A percentile compares a stretch with the other conserved stretches of the same genome.
Conservation (phyloP, 805 yeast genomes). For the Saccharomycopsis guyanensis region DNA sequence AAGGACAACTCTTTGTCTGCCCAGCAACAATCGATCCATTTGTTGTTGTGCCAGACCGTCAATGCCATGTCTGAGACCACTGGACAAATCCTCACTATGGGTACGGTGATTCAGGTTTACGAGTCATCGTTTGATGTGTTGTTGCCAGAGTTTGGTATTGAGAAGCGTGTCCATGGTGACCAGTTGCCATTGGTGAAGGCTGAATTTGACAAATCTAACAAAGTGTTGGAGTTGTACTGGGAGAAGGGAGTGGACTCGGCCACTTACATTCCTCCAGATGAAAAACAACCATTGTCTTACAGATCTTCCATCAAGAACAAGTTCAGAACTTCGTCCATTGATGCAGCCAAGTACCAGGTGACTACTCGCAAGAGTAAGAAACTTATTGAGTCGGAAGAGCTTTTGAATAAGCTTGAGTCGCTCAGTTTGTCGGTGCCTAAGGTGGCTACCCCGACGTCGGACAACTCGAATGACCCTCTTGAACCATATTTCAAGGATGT, state of each 20-base stretch:
- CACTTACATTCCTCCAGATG: slow-evolving; percentile 86
- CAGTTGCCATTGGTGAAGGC: slow-evolving; percentile 90
- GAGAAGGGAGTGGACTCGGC: slow-evolving; percentile 89
- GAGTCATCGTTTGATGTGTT: slow-evolving; percentile 94
- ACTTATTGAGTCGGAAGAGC: slow-evolving; percentile 30
- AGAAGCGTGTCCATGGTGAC: slow-evolving; percentile 94
- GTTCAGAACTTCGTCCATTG: slow-evolving; percentile 60
- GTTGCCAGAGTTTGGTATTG: slow-evolving; percentile 89
- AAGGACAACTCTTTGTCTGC: slow-evolving; percentile 91
- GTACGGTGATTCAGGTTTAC: slow-evolving; percentile 84
- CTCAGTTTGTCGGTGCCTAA: slow-evolving; percentile 47
- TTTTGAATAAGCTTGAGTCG: slow-evolving; percentile 40
- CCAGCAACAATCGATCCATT: slow-evolving; percentile 90
- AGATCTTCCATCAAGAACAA: slow-evolving; percentile 73
- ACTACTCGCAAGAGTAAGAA: slow-evolving; percentile 4
- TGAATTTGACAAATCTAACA: slow-evolving; percentile 67
- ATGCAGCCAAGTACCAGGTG: slow-evolving; percentile 59
- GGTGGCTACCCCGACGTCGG: slow-evolving; percentile 12
- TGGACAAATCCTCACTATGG: slow-evolving; percentile 79
- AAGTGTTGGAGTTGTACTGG: slow-evolving; percentile 82
- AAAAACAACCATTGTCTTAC: slow-evolving; percentile 67
- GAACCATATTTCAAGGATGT: slow-evolving; percentile 52
- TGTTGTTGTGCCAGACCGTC: slow-evolving; percentile 75
- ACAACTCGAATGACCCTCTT: slow-evolving; percentile 33
- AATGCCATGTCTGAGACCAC: slow-evolving; percentile 62